Percentiles rank a stretch among this genome's conserved stretches.
These are phyloP conservation scores for Pichia nanzhaoensis DNA, from an alignment of 805 yeast genomes.

Conservation along the genomic window DNA sequence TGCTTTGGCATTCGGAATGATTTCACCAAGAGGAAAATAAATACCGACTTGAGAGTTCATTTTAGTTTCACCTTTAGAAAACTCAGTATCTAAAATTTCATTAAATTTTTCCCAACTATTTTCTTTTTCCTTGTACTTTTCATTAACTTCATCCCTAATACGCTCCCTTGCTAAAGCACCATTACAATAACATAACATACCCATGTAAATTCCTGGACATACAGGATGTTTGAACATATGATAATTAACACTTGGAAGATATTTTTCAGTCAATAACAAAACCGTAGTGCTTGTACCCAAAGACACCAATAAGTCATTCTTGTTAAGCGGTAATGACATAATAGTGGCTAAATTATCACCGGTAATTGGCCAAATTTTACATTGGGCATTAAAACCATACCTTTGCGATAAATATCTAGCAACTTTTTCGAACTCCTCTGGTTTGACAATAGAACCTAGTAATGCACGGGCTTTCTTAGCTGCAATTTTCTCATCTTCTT, in stretches of 20 bases:
- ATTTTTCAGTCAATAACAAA: conserved; percentile 69
- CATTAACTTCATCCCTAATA: conserved; percentile 57
- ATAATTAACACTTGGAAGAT: conserved; percentile 71
- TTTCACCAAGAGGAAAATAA: conserved; percentile 86
- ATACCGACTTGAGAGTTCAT: conserved; percentile 48
- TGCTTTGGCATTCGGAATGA: conserved; percentile 73
- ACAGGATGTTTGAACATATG: conserved; percentile 88
- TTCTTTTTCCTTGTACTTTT: conserved; percentile 30
- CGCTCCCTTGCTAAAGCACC: conserved; percentile 84
- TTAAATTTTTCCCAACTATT: conserved; percentile 59
- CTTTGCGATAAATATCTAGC: conserved; percentile 54
- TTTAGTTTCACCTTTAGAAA: background rate
- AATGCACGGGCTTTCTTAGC: conserved; percentile 39
- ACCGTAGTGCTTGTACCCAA: conserved; percentile 93
- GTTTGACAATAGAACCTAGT: conserved; percentile 48
- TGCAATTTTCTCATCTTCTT: conserved; percentile 24
- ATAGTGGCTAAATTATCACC: conserved; percentile 92
- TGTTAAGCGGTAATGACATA: conserved; percentile 67
- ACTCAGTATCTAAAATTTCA: conserved; percentile 37
- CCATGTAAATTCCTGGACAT: conserved; percentile 71
- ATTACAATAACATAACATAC: conserved; percentile 91
- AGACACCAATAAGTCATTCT: conserved; percentile 73
- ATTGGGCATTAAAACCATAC: conserved; percentile 54
- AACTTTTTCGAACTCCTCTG: conserved; percentile 43
- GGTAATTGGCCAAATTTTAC: conserved; percentile 68